Evolutionary conservation across 345 rosid genomes (phyloP).

Genomic region (Anastatica hierochuntica): DNA sequence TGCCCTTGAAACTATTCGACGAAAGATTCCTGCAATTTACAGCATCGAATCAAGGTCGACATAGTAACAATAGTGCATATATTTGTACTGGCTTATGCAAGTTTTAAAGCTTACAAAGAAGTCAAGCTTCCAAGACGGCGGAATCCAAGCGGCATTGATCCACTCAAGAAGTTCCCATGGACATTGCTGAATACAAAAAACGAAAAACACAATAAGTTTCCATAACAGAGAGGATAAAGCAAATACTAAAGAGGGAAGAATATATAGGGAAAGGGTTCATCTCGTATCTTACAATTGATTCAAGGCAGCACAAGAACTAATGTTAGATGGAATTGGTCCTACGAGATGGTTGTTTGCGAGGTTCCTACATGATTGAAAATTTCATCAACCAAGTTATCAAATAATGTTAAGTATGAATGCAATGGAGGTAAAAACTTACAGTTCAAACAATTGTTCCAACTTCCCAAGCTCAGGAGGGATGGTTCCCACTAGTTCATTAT

Average conservation of each 20-base stretch:
- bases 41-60: neutral
- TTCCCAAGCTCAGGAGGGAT: slow-evolving; percentile 96
- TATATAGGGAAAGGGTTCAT: neutral
- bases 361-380: slow-evolving; percentile 39
- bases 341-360: slow-evolving; percentile 71
- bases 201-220: neutral
- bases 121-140: slow-evolving; percentile 74
- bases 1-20: slow-evolving; percentile 59
- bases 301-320: slow-evolving; percentile 76
- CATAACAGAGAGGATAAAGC: too few relatives aligned
- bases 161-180: slow-evolving; percentile 64
- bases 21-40: slow-evolving; percentile 64
- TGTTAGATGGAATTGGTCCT: slow-evolving; percentile 73
- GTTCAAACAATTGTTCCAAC: slow-evolving; percentile 81
- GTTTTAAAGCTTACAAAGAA: slow-evolving; percentile 46
- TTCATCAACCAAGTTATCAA: neutral
- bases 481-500: slow-evolving; percentile 52
- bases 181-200: slow-evolving; percentile 47
- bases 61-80: neutral
- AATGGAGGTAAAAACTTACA: slow-evolving; percentile 34
- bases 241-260: too few relatives aligned
- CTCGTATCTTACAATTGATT: slow-evolving; percentile 62
- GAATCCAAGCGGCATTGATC: slow-evolving; percentile 67
- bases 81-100: neutral
- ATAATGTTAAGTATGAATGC: neutral